Base-by-base conservation (phyloP, 2,329 filamentous ascomycete species). In the Incumbomyces lentus region DNA sequence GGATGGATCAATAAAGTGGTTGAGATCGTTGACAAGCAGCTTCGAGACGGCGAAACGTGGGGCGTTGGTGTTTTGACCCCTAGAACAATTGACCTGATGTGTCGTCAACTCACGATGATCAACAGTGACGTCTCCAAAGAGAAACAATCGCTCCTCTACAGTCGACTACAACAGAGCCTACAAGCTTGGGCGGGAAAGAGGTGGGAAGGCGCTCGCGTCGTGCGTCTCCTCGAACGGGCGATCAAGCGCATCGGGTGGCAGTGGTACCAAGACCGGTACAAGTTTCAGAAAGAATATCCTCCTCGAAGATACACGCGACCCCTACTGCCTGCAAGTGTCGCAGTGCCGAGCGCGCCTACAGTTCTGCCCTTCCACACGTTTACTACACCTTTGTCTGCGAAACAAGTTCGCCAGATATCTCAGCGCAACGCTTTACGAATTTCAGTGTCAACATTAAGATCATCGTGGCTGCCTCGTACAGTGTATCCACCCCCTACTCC, bases 291-390 rank as follows among this genome's bases (percentile, higher is more conserved):
- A 53, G 72, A 78, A 46, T 74, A 78, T 17, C 66, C 75, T 3
- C 55, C 67, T 6, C 72, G 72, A 10, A 72, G 68, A 54, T 95
- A 95, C 62, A 67, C 70, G 30, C 74, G 92, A 43, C 85, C 86
- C 10, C 80, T 79, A 49, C 69, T 94, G 10, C 92, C 90, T 3
- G 65, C 73, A 2, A 75, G 74, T 35, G 71, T 98, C 29, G 76
- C 84, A 1, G 76, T 94, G 8, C 92, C 92, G 3, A 81, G 85
- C 26, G 90, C 92, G 5, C 92, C 92, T 2, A 98, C 92, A 0
- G 89, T 98, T 1, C 73, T 98, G 1, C 92, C 92, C 0, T 98
- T 98, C 60, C 92, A 98, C 63, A 96, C 92, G 0, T 98, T 98
- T 60, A 98, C 92, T 1, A 95, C 86, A 54, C 92, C 92, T 0